Evolutionary conservation across 2,329 filamentous ascomycete genomes (phyloP), one percentile per base, ranked within the genome.

Genomic region (Myriosclerotinia curreyana): DNA sequence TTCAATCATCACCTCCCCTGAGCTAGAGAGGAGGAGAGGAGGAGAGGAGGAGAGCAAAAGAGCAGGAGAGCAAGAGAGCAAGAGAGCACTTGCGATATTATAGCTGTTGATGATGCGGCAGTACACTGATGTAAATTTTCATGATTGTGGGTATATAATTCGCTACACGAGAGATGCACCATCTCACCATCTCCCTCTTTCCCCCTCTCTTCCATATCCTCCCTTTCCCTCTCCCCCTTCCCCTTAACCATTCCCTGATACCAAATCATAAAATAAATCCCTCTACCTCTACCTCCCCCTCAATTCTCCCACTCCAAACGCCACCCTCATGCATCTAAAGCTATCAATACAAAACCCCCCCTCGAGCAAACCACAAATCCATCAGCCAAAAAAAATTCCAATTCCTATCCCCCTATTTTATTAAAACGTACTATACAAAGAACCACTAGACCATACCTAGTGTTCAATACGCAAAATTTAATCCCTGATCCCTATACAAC

Each of bases 401-500:
- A 48, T 25, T n/a, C 25, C 51, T 15, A 17, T 34, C 40, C 54
- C 20, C 28, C 54, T 46, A 46, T 56, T 56, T 2, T 34, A 52
- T 17, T 46, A 15, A 31, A 56, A 46, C 28, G 25, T 56, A 56
- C 25, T 46, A 56, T 56, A 56, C 54, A 56, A 56, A 28, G 36
- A 38, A 38, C 36, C 36, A 12, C 36, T 38, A 11, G 14, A 12
- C n/a, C n/a, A n/a, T n/a, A 1, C 4, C n/a, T 3, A 46, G 25
- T 22, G 8, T 11, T 56, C 25, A 56, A 56, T 49, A 62, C 2
- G 60, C 60, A 34, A 62, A 42, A 2, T 15, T 40, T 12, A 66
- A n/a, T 2, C 64, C 64, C n/a, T 42, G 60, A 46, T 66, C 64
- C 51, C 61, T 60, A 6, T 60, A 40, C n/a, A 66, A 22, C 56